Evolutionary conservation across 2,329 filamentous ascomycete species (phyloP), one percentile per base, ranked within the genome.

Genomic region (Pyrenochaeta sp.): DNA sequence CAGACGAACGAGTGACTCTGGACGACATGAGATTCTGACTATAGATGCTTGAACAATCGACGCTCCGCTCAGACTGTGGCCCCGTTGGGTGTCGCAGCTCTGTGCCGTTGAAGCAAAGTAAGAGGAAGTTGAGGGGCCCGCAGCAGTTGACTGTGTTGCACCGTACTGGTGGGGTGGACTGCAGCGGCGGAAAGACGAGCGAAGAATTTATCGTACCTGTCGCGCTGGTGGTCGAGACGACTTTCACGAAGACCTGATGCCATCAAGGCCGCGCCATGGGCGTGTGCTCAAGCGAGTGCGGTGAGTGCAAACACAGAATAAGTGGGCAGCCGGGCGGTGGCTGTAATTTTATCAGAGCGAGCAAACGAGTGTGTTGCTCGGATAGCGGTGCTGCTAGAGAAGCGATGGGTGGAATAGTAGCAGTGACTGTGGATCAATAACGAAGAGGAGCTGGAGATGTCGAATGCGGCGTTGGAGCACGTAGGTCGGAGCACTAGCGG

Each of bases 1-100:
- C 91, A 80, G 93, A 90, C 75, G 93, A 95, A 84, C 94, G 92
- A 85, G 94, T 97, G 75, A 95, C 89, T 91, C 93, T 97, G 87
- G 89, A 84, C 88, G 91, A 92, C 93, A 97, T 97, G 89, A 94
- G 91, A 90, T 83, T 78, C 69, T 75, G 69, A 66, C 19, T 19
- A 37, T 68, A 60, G 44, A 65, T 54, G 67, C 57, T 66, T 61
- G 59, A 59, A 68, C 62, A 69, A 59, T 66, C 65, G 67, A 71
- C 65, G 62, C 63, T 58, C 61, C 59, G 70, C 62, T 65, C 63
- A 69, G 71, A 72, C 69, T 71, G 72, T 65, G 61, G 71, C 69
- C 65, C 61, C 59, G 61, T 61, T 50, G 57, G 67, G 68, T 56
- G 68, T 65, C 65, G 71, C 66, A 73, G 74, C 66, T 53, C 56